Evolutionary conservation across 176 grass and related monocot genomes (phyloP).

Genomic region (Ampelocalamus luodianensis): DNA sequence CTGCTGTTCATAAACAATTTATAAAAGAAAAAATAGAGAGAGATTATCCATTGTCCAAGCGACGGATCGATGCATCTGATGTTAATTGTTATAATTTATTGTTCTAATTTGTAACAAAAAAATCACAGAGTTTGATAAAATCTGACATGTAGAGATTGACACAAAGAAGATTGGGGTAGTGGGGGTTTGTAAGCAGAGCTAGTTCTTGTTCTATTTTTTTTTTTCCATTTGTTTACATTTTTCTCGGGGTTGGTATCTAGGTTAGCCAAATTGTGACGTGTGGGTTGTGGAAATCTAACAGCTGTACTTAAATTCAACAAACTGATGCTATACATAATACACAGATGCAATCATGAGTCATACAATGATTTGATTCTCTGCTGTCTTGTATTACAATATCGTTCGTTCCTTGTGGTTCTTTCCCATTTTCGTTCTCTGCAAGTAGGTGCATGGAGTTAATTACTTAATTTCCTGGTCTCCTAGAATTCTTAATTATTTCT

Average conservation of each 20-base stretch:
- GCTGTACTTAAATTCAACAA: conserved; percentile 42
- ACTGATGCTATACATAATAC: not conserved
- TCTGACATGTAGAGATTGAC: conserved; percentile 12
- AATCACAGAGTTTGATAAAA: conserved; percentile 41
- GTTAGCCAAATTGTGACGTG: conserved; percentile 5
- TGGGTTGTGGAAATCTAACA: conserved; percentile 27
- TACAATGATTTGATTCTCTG: conserved; percentile 39
- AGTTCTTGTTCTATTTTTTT: conserved; percentile 14
- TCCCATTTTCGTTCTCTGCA: not conserved
- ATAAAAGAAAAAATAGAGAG: not conserved
- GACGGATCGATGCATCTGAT: conserved; percentile 18
- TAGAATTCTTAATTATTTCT: not conserved
- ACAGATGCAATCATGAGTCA: conserved; percentile 19
- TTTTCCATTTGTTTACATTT: conserved; percentile 5
- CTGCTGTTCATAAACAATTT: conserved; percentile 50
- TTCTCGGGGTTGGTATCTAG: conserved; percentile 28
- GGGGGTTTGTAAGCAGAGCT: conserved; percentile 41
- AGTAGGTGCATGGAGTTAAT: not conserved
- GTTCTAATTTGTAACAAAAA: not conserved
- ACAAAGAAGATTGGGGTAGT: not conserved
- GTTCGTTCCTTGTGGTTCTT: not conserved
- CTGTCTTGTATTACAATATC: conserved; percentile 5
- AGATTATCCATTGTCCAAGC: not conserved
- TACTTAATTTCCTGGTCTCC: not conserved
- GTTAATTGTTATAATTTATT: conserved; percentile 36